Conservation (phyloP, 106 monocot species). For the Dendrobium nobile region DNA sequence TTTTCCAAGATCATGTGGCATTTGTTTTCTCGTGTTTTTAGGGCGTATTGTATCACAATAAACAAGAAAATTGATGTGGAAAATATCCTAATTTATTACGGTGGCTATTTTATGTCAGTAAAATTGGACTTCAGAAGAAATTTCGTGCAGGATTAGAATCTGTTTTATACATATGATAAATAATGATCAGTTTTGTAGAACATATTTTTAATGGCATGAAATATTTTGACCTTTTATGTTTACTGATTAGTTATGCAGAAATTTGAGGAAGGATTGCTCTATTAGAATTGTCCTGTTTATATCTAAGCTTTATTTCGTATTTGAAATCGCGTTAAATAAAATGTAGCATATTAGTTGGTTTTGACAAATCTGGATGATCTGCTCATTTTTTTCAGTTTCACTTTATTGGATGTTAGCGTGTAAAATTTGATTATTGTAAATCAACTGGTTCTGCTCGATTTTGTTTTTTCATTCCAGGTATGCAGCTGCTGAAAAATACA, state of each 20-base stretch:
- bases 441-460: not conserved
- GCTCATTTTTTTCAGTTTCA: not conserved
- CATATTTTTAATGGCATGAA: not conserved
- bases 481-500: conserved; percentile 7
- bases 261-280: not conserved
- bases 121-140: not conserved
- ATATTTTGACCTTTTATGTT: not conserved
- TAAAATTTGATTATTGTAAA: not conserved
- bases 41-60: not conserved
- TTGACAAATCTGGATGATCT: not conserved
- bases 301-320: not conserved
- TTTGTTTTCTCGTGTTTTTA: not conserved
- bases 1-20: not conserved
- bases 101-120: not conserved
- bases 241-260: not conserved
- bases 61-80: not conserved
- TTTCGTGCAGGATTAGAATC: not conserved
- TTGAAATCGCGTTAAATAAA: not conserved
- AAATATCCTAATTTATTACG: not conserved
- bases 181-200: too few relatives aligned
- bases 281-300: not conserved
- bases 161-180: too few relatives aligned
- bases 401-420: not conserved
- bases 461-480: conserved; percentile 8
- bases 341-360: not conserved